Conservation (phyloP, 495 filamentous ascomycete species). For the Penicillium simplicissimum region DNA sequence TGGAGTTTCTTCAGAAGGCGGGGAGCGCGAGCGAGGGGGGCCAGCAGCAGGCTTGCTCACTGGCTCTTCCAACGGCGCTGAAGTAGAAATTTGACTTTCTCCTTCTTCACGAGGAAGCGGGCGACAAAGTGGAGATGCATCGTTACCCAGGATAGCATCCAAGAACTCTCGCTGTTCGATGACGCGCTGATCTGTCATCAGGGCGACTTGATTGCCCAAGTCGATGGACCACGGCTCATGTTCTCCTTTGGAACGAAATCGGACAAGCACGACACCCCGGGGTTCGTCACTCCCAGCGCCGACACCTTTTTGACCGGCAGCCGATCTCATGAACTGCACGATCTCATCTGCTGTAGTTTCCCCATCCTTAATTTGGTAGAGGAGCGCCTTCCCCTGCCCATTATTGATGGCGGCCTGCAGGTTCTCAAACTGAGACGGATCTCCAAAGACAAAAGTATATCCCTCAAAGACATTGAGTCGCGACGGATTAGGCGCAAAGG, state of each 20-base stretch:
- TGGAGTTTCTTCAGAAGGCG: slow-evolving; percentile 12
- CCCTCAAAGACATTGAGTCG: slow-evolving; percentile 77
- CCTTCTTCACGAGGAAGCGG: slow-evolving; percentile 51
- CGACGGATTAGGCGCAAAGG: slow-evolving; percentile 66
- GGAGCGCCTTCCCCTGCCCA: slow-evolving; percentile 79
- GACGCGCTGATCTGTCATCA: slow-evolving; percentile 72
- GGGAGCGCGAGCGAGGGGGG: background rate
- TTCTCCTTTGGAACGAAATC: slow-evolving; percentile 64
- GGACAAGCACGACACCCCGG: slow-evolving; percentile 76
- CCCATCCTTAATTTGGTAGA: slow-evolving; percentile 60
- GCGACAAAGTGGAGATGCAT: slow-evolving; percentile 67
- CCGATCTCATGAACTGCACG: slow-evolving; percentile 70
- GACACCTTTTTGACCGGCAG: slow-evolving; percentile 70
- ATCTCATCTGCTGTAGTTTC: slow-evolving; percentile 75
- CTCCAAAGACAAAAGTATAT: slow-evolving; percentile 87
- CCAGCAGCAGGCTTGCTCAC: background rate
- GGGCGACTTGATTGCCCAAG: slow-evolving; percentile 65
- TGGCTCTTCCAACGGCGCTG: slow-evolving; percentile 2
- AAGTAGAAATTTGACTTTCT: slow-evolving; percentile 18
- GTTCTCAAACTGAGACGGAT: slow-evolving; percentile 74
- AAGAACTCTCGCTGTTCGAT: slow-evolving; percentile 92
- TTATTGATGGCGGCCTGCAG: slow-evolving; percentile 71
- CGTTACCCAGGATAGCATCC: slow-evolving; percentile 79
- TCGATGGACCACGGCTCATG: slow-evolving; percentile 69
- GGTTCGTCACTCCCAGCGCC: slow-evolving; percentile 61